Conservation (phyloP, 208 protist genomes). For the Wallacemonas sp. region DNA sequence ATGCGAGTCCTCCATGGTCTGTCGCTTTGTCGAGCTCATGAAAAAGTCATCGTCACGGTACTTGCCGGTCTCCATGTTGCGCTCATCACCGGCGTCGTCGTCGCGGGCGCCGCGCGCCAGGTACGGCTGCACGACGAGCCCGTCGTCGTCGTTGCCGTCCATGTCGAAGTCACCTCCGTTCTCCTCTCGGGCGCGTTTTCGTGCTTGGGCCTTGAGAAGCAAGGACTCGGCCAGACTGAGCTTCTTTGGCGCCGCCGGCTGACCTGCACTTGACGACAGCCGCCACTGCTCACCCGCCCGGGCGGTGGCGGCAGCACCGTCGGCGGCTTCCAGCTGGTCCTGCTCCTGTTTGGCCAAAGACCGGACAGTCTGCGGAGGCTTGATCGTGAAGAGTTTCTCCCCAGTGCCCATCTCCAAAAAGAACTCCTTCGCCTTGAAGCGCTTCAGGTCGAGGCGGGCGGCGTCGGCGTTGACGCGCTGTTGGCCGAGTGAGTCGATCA, state of each 20-base stretch:
- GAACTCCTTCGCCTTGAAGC: slow-evolving; percentile 84
- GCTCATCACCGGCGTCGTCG: slow-evolving; percentile 11
- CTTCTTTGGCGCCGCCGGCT: slow-evolving; percentile 26
- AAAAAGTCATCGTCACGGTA: slow-evolving; percentile 85
- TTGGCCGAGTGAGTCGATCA: slow-evolving; percentile 56
- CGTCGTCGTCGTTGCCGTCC: slow-evolving; percentile 21
- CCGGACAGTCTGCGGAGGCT: slow-evolving; percentile 60
- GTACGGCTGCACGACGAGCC: slow-evolving; percentile 6
- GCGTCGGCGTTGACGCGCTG: slow-evolving; percentile 61
- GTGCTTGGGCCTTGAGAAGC: slow-evolving; percentile 76
- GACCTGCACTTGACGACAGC: neutral
- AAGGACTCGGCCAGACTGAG: slow-evolving; percentile 77
- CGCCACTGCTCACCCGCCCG: neutral
- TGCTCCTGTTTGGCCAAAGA: slow-evolving; percentile 25
- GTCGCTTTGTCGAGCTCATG: slow-evolving; percentile 56
- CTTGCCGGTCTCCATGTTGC: slow-evolving; percentile 31
- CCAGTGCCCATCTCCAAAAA: slow-evolving; percentile 76
- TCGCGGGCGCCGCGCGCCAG: neutral
- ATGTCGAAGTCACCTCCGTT: neutral
- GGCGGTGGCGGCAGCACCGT: neutral
- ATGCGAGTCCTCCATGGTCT: slow-evolving; percentile 76
- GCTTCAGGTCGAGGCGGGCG: slow-evolving; percentile 66
- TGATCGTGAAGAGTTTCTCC: slow-evolving; percentile 77
- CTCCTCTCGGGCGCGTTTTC: slow-evolving; percentile 57
- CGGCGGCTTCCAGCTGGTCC: slow-evolving; percentile 8